Evolutionary conservation across 164 flowering plant species (phyloP).

Genomic region (Vitis vinifera): DNA sequence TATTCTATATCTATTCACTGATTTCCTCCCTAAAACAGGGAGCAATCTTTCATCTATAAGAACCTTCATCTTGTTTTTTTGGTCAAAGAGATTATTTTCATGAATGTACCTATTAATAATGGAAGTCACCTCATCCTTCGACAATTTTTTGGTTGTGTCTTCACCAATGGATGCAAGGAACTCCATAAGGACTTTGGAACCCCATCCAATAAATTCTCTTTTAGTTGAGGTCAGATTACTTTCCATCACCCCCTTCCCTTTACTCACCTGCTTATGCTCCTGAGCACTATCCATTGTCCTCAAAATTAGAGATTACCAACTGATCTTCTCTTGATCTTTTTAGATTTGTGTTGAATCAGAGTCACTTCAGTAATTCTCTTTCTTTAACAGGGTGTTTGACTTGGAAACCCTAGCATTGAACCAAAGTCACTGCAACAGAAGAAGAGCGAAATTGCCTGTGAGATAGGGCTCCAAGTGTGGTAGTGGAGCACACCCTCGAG

Average conservation of each 20-base stretch:
- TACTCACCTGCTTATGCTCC: no score
- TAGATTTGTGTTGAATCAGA: no score
- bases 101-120: constrained; percentile 50
- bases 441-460: no score
- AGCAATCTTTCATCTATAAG: constrained; percentile 48
- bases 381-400: no score
- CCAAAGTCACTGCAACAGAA: no score
- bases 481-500: no score
- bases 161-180: constrained; percentile 63
- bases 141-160: constrained; percentile 38
- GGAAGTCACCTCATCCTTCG: constrained; percentile 47
- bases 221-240: constrained; percentile 31
- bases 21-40: constrained; percentile 49
- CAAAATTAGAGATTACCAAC: no score
- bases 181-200: constrained; percentile 53
- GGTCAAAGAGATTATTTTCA: constrained; percentile 49
- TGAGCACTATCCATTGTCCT: no score
- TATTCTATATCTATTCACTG: constrained; percentile 37
- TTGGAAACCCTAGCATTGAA: no score
- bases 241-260: not conserved
- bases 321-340: no score
- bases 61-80: constrained; percentile 51
- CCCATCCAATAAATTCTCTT: constrained; percentile 72
- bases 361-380: no score
- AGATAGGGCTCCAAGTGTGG: no score